These are phyloP conservation scores for Stylosanthes scabra DNA, from an alignment of 331 rosid species.

Conservation along the genomic window DNA sequence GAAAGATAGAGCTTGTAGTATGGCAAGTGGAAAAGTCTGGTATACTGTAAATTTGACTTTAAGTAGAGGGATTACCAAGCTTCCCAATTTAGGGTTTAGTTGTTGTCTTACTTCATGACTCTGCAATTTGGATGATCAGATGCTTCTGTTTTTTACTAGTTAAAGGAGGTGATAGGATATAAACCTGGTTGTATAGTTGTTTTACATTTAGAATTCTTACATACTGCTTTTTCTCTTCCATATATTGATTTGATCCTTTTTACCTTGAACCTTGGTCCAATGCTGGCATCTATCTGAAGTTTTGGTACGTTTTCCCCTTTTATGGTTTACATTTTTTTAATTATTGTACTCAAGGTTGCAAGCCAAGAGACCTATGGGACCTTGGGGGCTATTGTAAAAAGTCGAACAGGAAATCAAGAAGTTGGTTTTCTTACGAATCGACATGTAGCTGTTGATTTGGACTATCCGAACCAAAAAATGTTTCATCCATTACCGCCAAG, in stretches of 20 bases:
- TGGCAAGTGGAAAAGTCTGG: not conserved
- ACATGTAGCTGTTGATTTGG: constrained; percentile 98
- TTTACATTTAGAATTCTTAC: constrained; percentile 19
- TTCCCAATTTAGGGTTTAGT: not conserved
- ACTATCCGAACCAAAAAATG: constrained; percentile 99
- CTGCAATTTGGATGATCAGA: not conserved
- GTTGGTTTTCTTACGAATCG: constrained; percentile 98
- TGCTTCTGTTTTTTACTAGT: constrained; percentile 8
- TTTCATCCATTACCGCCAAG: constrained; percentile 99
- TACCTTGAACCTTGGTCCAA: constrained; percentile 32
- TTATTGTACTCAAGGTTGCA: constrained; percentile 81
- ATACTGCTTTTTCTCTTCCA: constrained; percentile 20
- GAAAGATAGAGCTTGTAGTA: constrained; percentile 7
- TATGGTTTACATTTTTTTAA: constrained; percentile 25
- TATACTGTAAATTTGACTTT: not conserved
- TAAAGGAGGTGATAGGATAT: constrained; percentile 9
- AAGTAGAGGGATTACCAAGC: constrained; percentile 15
- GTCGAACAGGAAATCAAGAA: constrained; percentile 90
- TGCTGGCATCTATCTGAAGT: constrained; percentile 36
- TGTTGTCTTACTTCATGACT: constrained; percentile 16
- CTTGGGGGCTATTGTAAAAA: constrained; percentile 94
- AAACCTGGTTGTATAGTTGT: constrained; percentile 13
- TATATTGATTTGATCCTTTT: constrained; percentile 8
- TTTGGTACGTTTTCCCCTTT: constrained; percentile 13
- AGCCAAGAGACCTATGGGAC: constrained; percentile 98